Base-by-base conservation (phyloP, 2,329 filamentous ascomycete genomes). In the Aspergillus sp. region DNA sequence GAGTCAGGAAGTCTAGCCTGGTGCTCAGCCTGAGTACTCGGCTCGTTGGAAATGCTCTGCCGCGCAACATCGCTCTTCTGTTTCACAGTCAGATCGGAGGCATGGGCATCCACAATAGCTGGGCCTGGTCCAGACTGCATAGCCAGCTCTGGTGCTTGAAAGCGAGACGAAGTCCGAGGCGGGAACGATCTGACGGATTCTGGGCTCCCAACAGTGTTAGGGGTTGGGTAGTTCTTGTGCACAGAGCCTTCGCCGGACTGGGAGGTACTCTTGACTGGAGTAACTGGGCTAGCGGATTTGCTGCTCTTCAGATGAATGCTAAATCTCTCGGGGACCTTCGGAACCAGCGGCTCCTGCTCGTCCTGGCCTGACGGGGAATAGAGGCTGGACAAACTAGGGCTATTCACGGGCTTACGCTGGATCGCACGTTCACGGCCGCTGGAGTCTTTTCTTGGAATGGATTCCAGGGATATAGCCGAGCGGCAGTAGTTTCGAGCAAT, bases 101-200 rank as follows among this genome's bases (percentile, higher is more conserved):
- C 13, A n/a, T 6, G 16, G 2, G 40, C n/a, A 20, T 25, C 3
- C 41, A 34, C 7, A 31, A 31, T 25, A 25, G 34, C 13, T 10
- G 38, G 20, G 16, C 20, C 20, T 29, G 41, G n/a, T 4, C 41
- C 46, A 17, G 41, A 21, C 16, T 42, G 19, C 14, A 29, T 45
- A 9, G 57, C n/a, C 9, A 54, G 45, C 13, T 56, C 45, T 4
- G 52, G 41, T n/a, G 57, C n/a, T 2, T 57, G 48, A 17, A 50
- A 42, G 3, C 57, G 25, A 10, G 60, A 62, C 10, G 53, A 55
- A 3, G 47, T 53, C 17, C 57, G 53, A 23, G 55, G 54, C 2
- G 57, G 56, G 32, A 56, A 54, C 10, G 53, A 41, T 9, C 46
- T 36, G 16, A 48, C 23, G 25, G 47, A 29, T 14, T 20, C 25